Evolutionary conservation across 208 protist species (phyloP).

Genomic region (Trypanosoma congolense): DNA sequence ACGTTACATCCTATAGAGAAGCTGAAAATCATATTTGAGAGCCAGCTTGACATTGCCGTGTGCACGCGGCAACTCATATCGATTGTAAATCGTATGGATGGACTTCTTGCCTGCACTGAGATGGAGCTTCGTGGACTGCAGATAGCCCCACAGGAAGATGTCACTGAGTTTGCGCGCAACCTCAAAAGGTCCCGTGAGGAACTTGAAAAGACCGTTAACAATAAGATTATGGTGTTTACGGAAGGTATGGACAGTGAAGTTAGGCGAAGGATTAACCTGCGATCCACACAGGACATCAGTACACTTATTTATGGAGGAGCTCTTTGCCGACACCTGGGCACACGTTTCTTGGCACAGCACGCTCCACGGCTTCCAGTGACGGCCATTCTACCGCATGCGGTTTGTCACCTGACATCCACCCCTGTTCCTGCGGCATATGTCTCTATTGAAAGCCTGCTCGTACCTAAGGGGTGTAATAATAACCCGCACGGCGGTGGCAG

Average conservation of each 20-base stretch:
- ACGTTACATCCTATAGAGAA: constrained; percentile 78
- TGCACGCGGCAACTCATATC: constrained; percentile 75
- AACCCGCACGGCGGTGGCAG: background rate
- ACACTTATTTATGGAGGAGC: constrained; percentile 87
- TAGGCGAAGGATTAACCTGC: constrained; percentile 80
- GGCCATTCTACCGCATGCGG: constrained; percentile 69
- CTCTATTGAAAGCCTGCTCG: constrained; percentile 42
- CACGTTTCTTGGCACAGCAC: constrained; percentile 60
- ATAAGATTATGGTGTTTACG: constrained; percentile 86
- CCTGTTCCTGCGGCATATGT: constrained; percentile 59
- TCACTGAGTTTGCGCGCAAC: constrained; percentile 58
- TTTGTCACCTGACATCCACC: constrained; percentile 64
- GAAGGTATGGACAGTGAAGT: constrained; percentile 80
- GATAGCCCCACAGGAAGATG: constrained; percentile 59
- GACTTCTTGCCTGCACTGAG: constrained; percentile 84
- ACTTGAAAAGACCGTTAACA: constrained; percentile 77
- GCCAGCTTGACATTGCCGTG: constrained; percentile 81
- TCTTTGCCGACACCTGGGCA: constrained; percentile 73
- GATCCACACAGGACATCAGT: constrained; percentile 85
- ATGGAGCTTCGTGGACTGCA: constrained; percentile 87
- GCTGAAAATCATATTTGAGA: constrained; percentile 85
- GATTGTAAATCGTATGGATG: constrained; percentile 87
- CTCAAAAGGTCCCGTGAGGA: constrained; percentile 63
- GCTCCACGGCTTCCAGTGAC: constrained; percentile 56
- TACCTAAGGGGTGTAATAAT: constrained; percentile 9